phyloP scores from a whole-genome alignment of 495 filamentous ascomycete species.

The Penicillium samsonianum region DNA sequence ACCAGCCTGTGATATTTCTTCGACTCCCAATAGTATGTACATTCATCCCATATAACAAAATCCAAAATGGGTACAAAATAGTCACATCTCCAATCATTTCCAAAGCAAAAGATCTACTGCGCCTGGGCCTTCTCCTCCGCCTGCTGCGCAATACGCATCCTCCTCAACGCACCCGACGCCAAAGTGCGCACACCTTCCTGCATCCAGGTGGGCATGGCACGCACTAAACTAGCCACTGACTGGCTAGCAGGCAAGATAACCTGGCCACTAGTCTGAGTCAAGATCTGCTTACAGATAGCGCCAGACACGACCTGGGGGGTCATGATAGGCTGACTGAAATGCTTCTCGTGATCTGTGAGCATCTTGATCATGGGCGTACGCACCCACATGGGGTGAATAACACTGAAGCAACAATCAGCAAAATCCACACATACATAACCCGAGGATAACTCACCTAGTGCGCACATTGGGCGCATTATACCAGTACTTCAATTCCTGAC shows the following conservation, averaged over 20 bases:
- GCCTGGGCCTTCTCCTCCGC: not conserved
- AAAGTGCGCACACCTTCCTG: constrained; percentile 39
- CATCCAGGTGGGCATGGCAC: constrained; percentile 44
- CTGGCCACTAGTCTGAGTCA: constrained; percentile 45
- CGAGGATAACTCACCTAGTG: constrained; percentile 36
- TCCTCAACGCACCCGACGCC: constrained; percentile 25
- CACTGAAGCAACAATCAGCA: constrained; percentile 19
- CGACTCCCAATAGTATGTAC: not conserved
- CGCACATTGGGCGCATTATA: constrained; percentile 47
- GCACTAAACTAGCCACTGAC: constrained; percentile 30
- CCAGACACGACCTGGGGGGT: constrained; percentile 39
- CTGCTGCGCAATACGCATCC: constrained; percentile 20
- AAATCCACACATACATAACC: not conserved
- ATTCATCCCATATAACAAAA: not conserved
- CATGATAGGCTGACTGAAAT: constrained; percentile 43
- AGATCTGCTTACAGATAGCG: constrained; percentile 45
- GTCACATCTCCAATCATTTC: not conserved
- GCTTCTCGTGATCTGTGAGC: constrained; percentile 37
- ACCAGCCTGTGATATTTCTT: constrained; percentile 5
- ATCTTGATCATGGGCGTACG: constrained; percentile 48
- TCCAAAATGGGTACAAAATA: not conserved
- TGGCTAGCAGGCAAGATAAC: constrained; percentile 35
- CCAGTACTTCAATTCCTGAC: constrained; percentile 45
- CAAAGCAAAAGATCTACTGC: not conserved
- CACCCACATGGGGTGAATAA: constrained; percentile 50